Evolutionary conservation across 225 moss, liverwort and hornwort species (phyloP), one percentile per base, ranked within the genome.

Genomic region (Physcomitrellopsis africana): DNA sequence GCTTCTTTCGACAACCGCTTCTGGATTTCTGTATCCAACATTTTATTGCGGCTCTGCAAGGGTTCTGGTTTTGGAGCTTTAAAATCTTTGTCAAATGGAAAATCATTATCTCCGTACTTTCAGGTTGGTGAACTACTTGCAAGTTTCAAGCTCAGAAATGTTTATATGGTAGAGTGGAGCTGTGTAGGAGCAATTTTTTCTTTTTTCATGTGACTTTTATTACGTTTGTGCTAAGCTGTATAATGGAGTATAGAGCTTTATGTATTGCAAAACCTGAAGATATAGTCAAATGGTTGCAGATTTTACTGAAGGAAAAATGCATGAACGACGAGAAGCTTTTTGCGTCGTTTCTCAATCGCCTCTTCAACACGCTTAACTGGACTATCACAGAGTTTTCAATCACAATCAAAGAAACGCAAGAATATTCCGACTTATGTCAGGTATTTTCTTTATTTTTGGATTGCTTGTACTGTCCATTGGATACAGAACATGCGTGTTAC

Each of bases 291-390:
- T 54, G 71, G 23, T 51, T 86, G 81, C 93, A 99, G 99, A 84
- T 80, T 69, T 77, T 93, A 58, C 82, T 99, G 77, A 95, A 92
- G 69, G 95, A 95, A 67, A 99, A 89, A 59, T 99, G 99, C 77
- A 27, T 89, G 67, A 64, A 32, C 59, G 95, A 99, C 67, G 95
- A 93, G 72, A 89, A 89, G 72, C 84, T 99, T 16, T 89, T 95
- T 24, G 87, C 86, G 0, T 92, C 92, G 10, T 99, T 99, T 68
- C 90, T 99, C 67, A 99, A 99, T 71, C 99, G 99, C 19, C 82
- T 99, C 32, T 99, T 99, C 89, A 99, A 99, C 84, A 99, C 99
- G 61, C 85, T 99, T 67, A 99, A 99, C 63, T 99, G 99, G 99
- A 99, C 99, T 47, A 87, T 99, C 65, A 95, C 93, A 0, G 99